Conservation (phyloP, 75 land plant species). For the Pinus albicaulis region DNA sequence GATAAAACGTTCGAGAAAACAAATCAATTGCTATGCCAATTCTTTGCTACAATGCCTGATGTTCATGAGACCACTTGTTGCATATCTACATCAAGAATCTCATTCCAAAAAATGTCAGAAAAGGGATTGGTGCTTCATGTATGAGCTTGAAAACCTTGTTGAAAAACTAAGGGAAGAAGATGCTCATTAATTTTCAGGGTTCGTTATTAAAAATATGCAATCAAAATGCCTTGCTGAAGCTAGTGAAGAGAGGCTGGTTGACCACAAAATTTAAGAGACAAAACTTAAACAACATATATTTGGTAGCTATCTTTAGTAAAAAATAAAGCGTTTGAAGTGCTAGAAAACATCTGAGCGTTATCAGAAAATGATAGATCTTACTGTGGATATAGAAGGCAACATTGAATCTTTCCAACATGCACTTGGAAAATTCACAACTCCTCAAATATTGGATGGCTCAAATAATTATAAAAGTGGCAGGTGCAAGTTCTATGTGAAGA, state of each 20-base stretch:
- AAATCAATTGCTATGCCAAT: constrained; percentile 99
- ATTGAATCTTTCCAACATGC: constrained; percentile 86
- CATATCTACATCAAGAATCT: constrained; percentile 64
- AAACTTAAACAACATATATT: constrained; percentile 83
- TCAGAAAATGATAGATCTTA: constrained; percentile 91
- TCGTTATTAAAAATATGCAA: constrained; percentile 86
- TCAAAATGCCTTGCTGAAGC: constrained; percentile 66
- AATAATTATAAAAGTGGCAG: constrained; percentile 84
- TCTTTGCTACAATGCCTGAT: constrained; percentile 86
- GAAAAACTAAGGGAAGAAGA: constrained; percentile 59
- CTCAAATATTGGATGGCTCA: constrained; percentile 75
- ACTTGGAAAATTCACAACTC: constrained; percentile 58
- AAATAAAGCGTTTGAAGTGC: constrained; percentile 86
- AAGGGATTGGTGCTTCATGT: constrained; percentile 77
- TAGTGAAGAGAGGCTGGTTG: constrained; percentile 31
- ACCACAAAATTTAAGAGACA: constrained; percentile 50
- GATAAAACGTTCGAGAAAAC: too few species aligned
- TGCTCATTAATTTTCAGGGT: constrained; percentile 97
- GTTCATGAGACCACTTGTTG: constrained; percentile 71
- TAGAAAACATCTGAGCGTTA: constrained; percentile 51
- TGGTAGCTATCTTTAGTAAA: constrained; percentile 85
- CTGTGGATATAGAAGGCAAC: constrained; percentile 81
- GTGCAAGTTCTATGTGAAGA: constrained; percentile 85
- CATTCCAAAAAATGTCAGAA: constrained; percentile 53
- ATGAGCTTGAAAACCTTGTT: constrained; percentile 75